A percentile compares a stretch with the other conserved stretches of the same genome.
phyloP scores from a whole-genome alignment of 2,329 filamentous ascomycete species.

The Laburnicola sp. region DNA sequence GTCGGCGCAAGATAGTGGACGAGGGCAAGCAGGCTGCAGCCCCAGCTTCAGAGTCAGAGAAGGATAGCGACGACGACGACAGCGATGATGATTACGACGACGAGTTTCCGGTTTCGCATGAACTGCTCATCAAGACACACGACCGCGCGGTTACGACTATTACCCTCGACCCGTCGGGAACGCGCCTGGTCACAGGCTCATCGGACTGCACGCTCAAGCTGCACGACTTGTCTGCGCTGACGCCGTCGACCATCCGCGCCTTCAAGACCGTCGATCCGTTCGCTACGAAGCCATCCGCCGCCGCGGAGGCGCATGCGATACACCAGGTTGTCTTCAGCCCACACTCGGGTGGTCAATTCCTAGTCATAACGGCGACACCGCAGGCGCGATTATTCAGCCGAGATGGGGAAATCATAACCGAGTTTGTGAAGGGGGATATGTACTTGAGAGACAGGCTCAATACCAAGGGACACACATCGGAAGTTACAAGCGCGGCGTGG shows the following conservation, averaged over 20 bases:
- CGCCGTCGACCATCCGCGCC: slow-evolving; percentile 86
- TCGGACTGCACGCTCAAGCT: slow-evolving; percentile 89
- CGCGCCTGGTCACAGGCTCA: slow-evolving; percentile 84
- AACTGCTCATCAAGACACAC: slow-evolving; percentile 90
- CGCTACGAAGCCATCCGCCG: slow-evolving; percentile 69
- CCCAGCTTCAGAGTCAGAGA: slow-evolving; percentile 35
- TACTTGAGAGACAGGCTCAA: slow-evolving; percentile 97
- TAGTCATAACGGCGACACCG: slow-evolving; percentile 85
- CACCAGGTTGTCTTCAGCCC: slow-evolving; percentile 87
- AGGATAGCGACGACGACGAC: slow-evolving; percentile 48
- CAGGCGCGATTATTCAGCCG: slow-evolving; percentile 88
- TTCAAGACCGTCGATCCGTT: slow-evolving; percentile 93
- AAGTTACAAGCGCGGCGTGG: slow-evolving; percentile 88
- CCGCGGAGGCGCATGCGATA: slow-evolving; percentile 82
- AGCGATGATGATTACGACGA: slow-evolving; percentile 69
- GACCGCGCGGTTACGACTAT: slow-evolving; percentile 82
- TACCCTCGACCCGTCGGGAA: slow-evolving; percentile 81
- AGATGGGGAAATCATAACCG: slow-evolving; percentile 81
- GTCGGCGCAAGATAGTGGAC: slow-evolving; percentile 62
- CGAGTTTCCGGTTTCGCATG: slow-evolving; percentile 89
- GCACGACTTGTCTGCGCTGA: slow-evolving; percentile 95
- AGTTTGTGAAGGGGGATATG: slow-evolving; percentile 98
- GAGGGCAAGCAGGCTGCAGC: slow-evolving; percentile 32
- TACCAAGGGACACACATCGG: slow-evolving; percentile 94
- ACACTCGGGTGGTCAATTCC: slow-evolving; percentile 74